Evolutionary conservation across 1,284 basidiomycete species (phyloP).

Genomic region (Tylopilus sp.): DNA sequence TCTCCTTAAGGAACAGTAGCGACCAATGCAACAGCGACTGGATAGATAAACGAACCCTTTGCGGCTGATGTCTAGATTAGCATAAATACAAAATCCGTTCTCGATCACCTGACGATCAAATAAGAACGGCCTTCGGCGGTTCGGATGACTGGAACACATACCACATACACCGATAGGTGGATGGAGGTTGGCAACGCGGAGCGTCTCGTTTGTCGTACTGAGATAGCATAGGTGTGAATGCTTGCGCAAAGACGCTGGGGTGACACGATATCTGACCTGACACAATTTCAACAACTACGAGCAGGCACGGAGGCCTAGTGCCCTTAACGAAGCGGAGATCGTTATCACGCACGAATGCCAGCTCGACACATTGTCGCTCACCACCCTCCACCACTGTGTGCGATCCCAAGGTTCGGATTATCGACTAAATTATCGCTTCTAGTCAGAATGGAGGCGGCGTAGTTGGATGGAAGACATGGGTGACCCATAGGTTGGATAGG

Average conservation of each 20-base stretch:
- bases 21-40: constrained; percentile 23
- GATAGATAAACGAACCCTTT: constrained; percentile 17
- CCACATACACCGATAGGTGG: background rate
- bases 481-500: constrained; percentile 23
- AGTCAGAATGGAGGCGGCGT: constrained; percentile 29
- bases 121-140: background rate
- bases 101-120: constrained; percentile 23
- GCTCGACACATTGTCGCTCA: constrained; percentile 40
- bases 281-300: background rate
- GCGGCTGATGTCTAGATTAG: background rate
- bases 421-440: background rate
- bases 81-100: constrained; percentile 6
- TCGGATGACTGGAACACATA: background rate
- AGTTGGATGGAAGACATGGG: constrained; percentile 22
- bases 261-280: background rate
- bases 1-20: background rate
- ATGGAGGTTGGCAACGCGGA: constrained; percentile 33
- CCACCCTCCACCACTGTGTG: constrained; percentile 2
- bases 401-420: background rate
- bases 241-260: background rate
- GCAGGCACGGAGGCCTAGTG: background rate
- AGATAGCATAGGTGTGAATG: constrained; percentile 18
- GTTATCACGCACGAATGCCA: no score
- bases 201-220: constrained; percentile 36
- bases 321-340: constrained; percentile 8